phyloP scores from a whole-genome alignment of 345 rosid genomes.

The Mallotus nudiflorus region DNA sequence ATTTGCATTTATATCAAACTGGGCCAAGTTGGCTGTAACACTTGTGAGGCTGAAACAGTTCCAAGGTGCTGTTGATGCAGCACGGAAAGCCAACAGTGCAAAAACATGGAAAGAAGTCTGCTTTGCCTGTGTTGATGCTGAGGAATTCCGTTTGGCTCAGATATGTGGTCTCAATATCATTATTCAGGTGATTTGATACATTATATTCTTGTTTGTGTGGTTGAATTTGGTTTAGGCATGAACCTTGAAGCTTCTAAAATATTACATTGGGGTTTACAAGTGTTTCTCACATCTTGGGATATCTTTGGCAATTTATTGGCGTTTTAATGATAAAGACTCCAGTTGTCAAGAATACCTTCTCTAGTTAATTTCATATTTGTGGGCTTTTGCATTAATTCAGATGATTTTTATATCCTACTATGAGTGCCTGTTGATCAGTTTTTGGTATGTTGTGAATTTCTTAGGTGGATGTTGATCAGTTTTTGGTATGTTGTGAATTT shows the following conservation, averaged over 20 bases:
- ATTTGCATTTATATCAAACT: slow-evolving; percentile 92
- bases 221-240: neutral
- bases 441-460: slow-evolving; percentile 5
- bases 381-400: neutral
- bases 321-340: too few species aligned
- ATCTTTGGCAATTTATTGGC: neutral
- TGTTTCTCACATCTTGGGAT: neutral
- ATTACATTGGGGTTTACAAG: neutral
- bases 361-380: neutral
- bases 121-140: slow-evolving; percentile 98
- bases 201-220: neutral
- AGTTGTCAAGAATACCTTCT: neutral
- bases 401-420: neutral
- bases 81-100: slow-evolving; percentile 97
- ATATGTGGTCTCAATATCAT: slow-evolving; percentile 96
- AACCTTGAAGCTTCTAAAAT: neutral
- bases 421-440: neutral
- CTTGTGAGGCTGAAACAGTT: slow-evolving; percentile 93
- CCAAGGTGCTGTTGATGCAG: slow-evolving; percentile 99
- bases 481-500: slow-evolving; percentile 3
- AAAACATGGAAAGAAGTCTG: slow-evolving; percentile 99
- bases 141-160: slow-evolving; percentile 95
- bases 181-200: slow-evolving; percentile 62
- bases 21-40: slow-evolving; percentile 96
- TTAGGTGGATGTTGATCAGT: slow-evolving; percentile 67